These are phyloP conservation scores for Populus nigra DNA, from an alignment of 345 rosid species.

Conservation along the genomic window DNA sequence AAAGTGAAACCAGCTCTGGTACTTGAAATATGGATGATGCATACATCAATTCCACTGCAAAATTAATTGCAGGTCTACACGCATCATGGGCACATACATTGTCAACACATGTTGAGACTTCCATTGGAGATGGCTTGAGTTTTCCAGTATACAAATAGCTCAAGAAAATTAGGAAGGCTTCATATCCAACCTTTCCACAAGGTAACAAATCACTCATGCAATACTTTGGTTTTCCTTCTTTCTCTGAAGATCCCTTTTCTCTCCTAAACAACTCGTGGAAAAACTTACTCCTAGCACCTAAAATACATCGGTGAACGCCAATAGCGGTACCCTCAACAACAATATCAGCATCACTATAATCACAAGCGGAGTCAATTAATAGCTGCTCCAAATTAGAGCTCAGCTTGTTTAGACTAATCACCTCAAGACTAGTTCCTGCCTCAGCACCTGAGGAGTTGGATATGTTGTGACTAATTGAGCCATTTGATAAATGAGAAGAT, in stretches of 20 bases:
- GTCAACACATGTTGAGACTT: slow-evolving; percentile 81
- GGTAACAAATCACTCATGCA: slow-evolving; percentile 53
- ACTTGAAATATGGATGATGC: slow-evolving; percentile 71
- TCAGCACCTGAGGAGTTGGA: slow-evolving; percentile 33
- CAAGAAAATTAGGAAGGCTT: slow-evolving; percentile 73
- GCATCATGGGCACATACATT: slow-evolving; percentile 69
- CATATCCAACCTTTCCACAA: slow-evolving; percentile 64
- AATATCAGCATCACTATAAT: slow-evolving; percentile 81
- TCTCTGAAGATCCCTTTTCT: slow-evolving; percentile 36
- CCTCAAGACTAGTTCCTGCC: slow-evolving; percentile 50
- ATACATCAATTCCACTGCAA: slow-evolving; percentile 82
- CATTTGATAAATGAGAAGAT: slow-evolving; percentile 52
- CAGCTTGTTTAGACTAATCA: slow-evolving; percentile 64
- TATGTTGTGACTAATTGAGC: slow-evolving; percentile 37
- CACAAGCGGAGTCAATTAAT: slow-evolving; percentile 43
- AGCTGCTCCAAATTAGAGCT: slow-evolving; percentile 78
- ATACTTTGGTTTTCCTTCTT: slow-evolving; percentile 60
- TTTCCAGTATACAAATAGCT: slow-evolving; percentile 74
- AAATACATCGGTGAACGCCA: slow-evolving; percentile 76
- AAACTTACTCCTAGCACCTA: slow-evolving; percentile 84
- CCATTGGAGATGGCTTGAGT: slow-evolving; percentile 65
- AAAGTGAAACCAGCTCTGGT: slow-evolving; percentile 69
- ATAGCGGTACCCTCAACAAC: slow-evolving; percentile 53
- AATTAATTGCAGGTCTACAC: slow-evolving; percentile 79
- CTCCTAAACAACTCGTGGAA: slow-evolving; percentile 62